These are phyloP conservation scores for Dissophora globulifera DNA, from an alignment of 192 early-diverging fungal genomes.

Conservation along the genomic window DNA sequence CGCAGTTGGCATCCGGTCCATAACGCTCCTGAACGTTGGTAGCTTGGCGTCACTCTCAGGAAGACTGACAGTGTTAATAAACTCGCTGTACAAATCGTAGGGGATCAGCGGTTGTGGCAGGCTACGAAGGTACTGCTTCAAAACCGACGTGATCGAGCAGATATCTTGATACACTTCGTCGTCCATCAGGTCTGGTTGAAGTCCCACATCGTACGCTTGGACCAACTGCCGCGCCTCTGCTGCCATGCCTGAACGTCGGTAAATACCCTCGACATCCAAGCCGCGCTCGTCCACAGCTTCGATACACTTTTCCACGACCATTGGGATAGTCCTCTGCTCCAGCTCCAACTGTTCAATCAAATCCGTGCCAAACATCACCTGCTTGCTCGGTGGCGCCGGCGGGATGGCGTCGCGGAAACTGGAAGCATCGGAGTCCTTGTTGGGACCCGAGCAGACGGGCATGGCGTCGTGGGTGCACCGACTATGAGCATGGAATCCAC, in stretches of 20 bases:
- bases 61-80: slow-evolving; percentile 68
- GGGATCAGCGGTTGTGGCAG: slow-evolving; percentile 80
- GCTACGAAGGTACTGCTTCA: slow-evolving; percentile 85
- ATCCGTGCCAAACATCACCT: slow-evolving; percentile 73
- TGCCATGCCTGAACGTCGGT: slow-evolving; percentile 81
- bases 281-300: slow-evolving; percentile 69
- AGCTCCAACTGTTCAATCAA: slow-evolving; percentile 64
- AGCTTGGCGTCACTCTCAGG: slow-evolving; percentile 55
- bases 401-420: slow-evolving; percentile 26
- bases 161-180: slow-evolving; percentile 73
- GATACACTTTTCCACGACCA: slow-evolving; percentile 75
- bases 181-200: slow-evolving; percentile 61
- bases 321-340: slow-evolving; percentile 70
- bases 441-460: slow-evolving; percentile 19
- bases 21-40: slow-evolving; percentile 52
- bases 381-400: slow-evolving; percentile 23
- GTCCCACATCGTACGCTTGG: slow-evolving; percentile 67
- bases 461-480: slow-evolving; percentile 48
- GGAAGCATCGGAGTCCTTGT: slow-evolving; percentile 32
- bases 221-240: slow-evolving; percentile 76
- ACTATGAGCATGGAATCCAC: slow-evolving; percentile 58
- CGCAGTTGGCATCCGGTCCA: slow-evolving; percentile 64
- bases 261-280: slow-evolving; percentile 85
- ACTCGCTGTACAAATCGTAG: slow-evolving; percentile 72
- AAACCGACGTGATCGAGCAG: slow-evolving; percentile 78